Base-by-base conservation (phyloP, 2,329 filamentous ascomycete species). In the Beauveria bassiana region DNA sequence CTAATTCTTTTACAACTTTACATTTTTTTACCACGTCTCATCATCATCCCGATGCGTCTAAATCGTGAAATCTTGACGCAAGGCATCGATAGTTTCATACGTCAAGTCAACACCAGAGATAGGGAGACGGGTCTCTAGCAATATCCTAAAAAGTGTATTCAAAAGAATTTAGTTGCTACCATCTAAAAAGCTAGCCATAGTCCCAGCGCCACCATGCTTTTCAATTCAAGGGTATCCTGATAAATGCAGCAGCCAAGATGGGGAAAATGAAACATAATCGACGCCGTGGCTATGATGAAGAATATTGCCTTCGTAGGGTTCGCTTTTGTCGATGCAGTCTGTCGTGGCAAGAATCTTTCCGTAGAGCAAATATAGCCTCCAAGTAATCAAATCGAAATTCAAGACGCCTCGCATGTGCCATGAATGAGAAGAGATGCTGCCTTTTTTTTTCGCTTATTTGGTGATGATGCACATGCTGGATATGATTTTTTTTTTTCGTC, bases 381-480 rank as follows among this genome's bases (percentile, higher is more conserved):
- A 14, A 31, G 18, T 16, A 28, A n/a, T 18, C 22, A 28, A 46
- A 50, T 22, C 16, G 34, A 42, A 47, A 51, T 24, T 26, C 40
- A 12, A 45, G 38, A 53, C 59, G 59, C 59, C 59, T 54, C 43
- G 28, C 50, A 28, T 28, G 5, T 43, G 34, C 31, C n/a, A 45
- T 61, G 42, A 61, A 10, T 47, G 60, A 58, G 46, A 24, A 52
- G 60, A 52, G 60, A 62, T 58, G 60, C n/a, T 51, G 22, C 54
- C 59, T 28, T 53, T 61, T 40, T 61, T 49, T 42, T 28, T 40
- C 54, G 53, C 14, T 47, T 34, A 26, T 14, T 20, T 38, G 16
- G 34, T 38, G 12, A 38, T 38, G 40, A 20, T 26, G 20, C 12
- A 53, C 22, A 59, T 22, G 56, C 31, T 10, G 7, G 12, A 22